Evolutionary conservation across 2,329 filamentous ascomycete genomes (phyloP), one percentile per base, ranked within the genome.

Genomic region (Neofusicoccum sp.): DNA sequence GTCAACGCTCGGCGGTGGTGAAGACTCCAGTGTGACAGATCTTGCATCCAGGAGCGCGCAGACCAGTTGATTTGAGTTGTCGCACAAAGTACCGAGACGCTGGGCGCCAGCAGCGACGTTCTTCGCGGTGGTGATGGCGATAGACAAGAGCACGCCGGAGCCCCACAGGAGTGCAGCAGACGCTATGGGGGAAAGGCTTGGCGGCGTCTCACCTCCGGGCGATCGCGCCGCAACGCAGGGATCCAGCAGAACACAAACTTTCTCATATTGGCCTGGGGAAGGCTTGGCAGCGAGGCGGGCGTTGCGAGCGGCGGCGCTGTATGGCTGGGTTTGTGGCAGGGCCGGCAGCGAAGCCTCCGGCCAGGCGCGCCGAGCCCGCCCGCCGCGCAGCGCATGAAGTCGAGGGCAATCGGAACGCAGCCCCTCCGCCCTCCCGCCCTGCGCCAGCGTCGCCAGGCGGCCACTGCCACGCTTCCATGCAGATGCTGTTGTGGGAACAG

Each of bases 401-500:
- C 20, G 20, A 20, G 2, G 20, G 20, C 20, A 20, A 20, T 41
- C 49, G 49, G 49, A 20, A 31, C 34, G 49, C 49, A 20, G n/a
- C 49, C 14, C 26, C 24, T 41, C 49, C 49, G 51, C 51, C 33
- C 51, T 28, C 28, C 45, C 45, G 45, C 45, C 30, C 45, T 34
- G 51, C 51, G 51, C 51, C 33, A 56, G 51, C 28, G 51, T 56
- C 51, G 14, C 51, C 38, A 33, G 34, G 51, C 51, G 51, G 26
- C 51, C 51, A 24, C n/a, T 56, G 51, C 51, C 51, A 43, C 43
- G 36, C 36, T 56, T 56, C 49, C 49, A 54, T 41, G 49, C 49
- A 54, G 49, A 54, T 54, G 49, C 49, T 54, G 49, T 54, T 54
- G 49, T 54, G 12, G 49, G 49, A 54, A 54, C 36, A 41, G 49